These are phyloP conservation scores for Apiospora pterosperma DNA, from an alignment of 2,329 filamentous ascomycete species.

Conservation along the genomic window DNA sequence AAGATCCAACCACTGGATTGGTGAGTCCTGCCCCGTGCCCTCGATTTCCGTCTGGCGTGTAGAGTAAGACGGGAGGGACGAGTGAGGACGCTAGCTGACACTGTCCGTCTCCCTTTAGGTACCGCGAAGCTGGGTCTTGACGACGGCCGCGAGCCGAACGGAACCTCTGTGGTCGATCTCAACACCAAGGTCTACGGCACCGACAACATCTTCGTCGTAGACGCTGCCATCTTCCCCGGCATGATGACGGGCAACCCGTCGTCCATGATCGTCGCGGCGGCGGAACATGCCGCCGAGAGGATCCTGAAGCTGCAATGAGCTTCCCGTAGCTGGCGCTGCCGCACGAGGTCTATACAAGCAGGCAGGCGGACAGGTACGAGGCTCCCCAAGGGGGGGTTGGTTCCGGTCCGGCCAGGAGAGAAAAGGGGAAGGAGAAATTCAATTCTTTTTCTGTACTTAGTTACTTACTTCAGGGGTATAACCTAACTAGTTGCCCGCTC, in stretches of 20 bases:
- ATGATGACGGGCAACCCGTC: slow-evolving; percentile 65
- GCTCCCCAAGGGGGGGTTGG: neutral
- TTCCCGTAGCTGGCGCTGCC: no score
- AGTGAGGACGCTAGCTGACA: no score
- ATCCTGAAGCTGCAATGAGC: slow-evolving; percentile 18
- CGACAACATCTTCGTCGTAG: slow-evolving; percentile 67
- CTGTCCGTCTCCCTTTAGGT: neutral
- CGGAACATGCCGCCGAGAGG: slow-evolving; percentile 33
- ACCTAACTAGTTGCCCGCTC: no score
- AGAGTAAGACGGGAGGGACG: no score
- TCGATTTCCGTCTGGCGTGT: neutral
- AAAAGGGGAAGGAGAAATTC: neutral
- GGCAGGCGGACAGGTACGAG: neutral
- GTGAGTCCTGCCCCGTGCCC: slow-evolving; percentile 5
- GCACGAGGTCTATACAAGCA: no score
- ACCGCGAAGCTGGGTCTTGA: slow-evolving; percentile 44
- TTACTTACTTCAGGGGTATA: neutral
- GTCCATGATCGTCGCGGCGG: slow-evolving; percentile 37
- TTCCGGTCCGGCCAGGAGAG: neutral
- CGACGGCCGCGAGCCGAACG: slow-evolving; percentile 45
- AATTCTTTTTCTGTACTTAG: neutral
- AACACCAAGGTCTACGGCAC: slow-evolving; percentile 65
- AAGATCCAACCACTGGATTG: slow-evolving; percentile 48
- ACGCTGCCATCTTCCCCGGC: slow-evolving; percentile 67
- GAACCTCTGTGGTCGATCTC: slow-evolving; percentile 58